These are phyloP conservation scores for Xerocomus minutiporus DNA, from an alignment of 1,284 basidiomycete genomes.

Conservation along the genomic window DNA sequence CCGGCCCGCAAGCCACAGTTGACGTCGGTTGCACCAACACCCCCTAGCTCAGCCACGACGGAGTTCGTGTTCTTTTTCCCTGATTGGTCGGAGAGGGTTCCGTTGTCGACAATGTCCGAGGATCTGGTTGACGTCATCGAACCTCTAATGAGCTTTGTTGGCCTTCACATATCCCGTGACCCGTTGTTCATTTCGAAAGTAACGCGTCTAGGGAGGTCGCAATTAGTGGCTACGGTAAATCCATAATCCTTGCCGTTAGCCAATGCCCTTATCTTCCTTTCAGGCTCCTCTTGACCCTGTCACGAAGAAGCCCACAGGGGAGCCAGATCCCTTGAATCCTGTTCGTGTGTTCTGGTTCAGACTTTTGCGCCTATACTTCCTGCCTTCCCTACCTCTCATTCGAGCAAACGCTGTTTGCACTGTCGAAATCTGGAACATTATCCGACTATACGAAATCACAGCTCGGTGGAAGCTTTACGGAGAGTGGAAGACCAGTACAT, in stretches of 20 bases:
- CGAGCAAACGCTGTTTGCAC: conserved; percentile 82
- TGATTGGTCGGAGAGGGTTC: conserved; percentile 71
- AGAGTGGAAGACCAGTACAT: conserved; percentile 83
- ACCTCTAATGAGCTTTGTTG: conserved; percentile 72
- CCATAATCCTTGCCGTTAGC: conserved; percentile 29
- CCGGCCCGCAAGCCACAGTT: conserved; percentile 56
- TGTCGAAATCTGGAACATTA: conserved; percentile 84
- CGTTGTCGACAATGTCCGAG: conserved; percentile 57
- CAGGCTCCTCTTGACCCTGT: conserved; percentile 49
- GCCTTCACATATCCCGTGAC: conserved; percentile 72
- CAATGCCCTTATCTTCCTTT: conserved; percentile 7
- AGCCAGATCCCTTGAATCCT: conserved; percentile 52
- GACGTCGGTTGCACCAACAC: conserved; percentile 69
- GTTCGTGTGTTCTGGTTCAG: conserved; percentile 75
- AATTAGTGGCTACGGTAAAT: conserved; percentile 43
- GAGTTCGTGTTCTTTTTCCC: conserved; percentile 90
- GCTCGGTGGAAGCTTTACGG: conserved; percentile 89
- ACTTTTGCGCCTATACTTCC: conserved; percentile 73
- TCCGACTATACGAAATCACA: conserved; percentile 74
- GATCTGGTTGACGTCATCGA: conserved; percentile 73
- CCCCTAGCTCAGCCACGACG: conserved; percentile 64
- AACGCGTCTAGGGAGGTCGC: conserved; percentile 51
- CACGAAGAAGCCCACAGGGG: conserved; percentile 51
- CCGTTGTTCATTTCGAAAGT: conserved; percentile 60
- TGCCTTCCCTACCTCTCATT: conserved; percentile 86